Conservation (phyloP, 768 basidiomycete genomes). For the Russula sp. region DNA sequence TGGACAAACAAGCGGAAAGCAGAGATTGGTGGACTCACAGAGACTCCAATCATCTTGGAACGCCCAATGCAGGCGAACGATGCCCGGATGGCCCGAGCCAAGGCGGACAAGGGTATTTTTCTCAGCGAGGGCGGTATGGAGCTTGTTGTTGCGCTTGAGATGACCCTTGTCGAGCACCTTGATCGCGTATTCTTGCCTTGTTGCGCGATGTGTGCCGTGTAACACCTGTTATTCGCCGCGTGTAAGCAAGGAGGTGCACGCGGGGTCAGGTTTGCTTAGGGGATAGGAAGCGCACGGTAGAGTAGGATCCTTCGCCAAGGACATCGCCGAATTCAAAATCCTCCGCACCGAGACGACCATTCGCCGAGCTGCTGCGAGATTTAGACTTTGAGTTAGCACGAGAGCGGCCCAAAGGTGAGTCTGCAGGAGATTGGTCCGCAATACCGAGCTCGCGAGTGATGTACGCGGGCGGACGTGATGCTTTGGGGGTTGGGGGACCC, state of each 20-base stretch:
- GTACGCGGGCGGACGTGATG: constrained; percentile 45
- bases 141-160: constrained; percentile 71
- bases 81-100: constrained; percentile 66
- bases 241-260: constrained; percentile 12
- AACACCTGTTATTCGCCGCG: constrained; percentile 42
- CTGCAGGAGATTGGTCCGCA: constrained; percentile 27
- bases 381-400: constrained; percentile 33
- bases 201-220: constrained; percentile 46
- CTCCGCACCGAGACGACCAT: constrained; percentile 41
- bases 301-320: constrained; percentile 81
- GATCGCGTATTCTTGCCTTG: constrained; percentile 64
- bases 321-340: constrained; percentile 71
- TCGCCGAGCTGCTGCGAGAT: constrained; percentile 44
- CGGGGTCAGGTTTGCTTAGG: not conserved
- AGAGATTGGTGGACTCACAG: constrained; percentile 46
- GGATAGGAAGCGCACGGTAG: constrained; percentile 49
- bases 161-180: constrained; percentile 84
- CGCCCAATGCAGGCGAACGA: constrained; percentile 74
- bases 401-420: constrained; percentile 22
- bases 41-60: constrained; percentile 83
- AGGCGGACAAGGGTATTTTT: constrained; percentile 68
- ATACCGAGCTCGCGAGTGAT: constrained; percentile 52
- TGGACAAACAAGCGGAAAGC: not conserved
- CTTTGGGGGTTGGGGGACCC: constrained; percentile 35
- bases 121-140: constrained; percentile 71